These are phyloP conservation scores for Phytophthora syringae DNA, from an alignment of 352 stramenopile species.

Conservation along the genomic window DNA sequence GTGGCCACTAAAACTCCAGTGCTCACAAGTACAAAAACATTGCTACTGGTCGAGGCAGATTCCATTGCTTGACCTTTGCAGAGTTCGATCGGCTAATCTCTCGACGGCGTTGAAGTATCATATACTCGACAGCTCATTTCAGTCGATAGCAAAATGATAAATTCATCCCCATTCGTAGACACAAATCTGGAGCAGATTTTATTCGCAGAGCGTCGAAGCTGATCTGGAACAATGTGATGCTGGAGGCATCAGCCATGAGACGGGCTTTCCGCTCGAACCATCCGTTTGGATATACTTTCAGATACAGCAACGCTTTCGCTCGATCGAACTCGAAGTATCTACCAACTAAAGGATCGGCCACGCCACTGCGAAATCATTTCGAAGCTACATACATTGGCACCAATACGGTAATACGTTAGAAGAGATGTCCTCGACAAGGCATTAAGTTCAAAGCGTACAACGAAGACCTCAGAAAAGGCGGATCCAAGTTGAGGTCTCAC, in stretches of 20 bases:
- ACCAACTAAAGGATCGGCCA: constrained; percentile 14
- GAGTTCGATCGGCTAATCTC: neutral
- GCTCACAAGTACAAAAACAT: constrained; percentile 10
- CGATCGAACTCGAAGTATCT: constrained; percentile 16
- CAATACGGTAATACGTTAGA: too few relatives aligned
- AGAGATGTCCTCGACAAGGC: too few relatives aligned
- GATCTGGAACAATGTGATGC: constrained; percentile 9
- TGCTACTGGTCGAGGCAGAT: neutral
- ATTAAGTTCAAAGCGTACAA: constrained; percentile 2
- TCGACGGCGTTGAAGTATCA: neutral
- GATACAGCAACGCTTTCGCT: constrained; percentile 3
- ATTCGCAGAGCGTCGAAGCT: constrained; percentile 26
- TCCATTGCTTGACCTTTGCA: neutral
- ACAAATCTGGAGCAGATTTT: neutral
- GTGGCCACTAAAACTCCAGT: constrained; percentile 8
- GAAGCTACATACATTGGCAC: constrained; percentile 10
- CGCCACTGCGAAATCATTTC: constrained; percentile 23
- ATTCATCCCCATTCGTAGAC: constrained; percentile 17
- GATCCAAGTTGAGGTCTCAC: neutral
- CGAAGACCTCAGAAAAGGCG: constrained; percentile 17
- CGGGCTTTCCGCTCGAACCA: constrained; percentile 13
- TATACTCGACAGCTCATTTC: neutral
- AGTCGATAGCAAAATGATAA: constrained; percentile 21
- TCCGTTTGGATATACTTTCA: constrained; percentile 1
- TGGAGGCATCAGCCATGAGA: constrained; percentile 1